Evolutionary conservation across 371 early-diverging fungal genomes (phyloP).

Genomic region (Actinomucor elegans): DNA sequence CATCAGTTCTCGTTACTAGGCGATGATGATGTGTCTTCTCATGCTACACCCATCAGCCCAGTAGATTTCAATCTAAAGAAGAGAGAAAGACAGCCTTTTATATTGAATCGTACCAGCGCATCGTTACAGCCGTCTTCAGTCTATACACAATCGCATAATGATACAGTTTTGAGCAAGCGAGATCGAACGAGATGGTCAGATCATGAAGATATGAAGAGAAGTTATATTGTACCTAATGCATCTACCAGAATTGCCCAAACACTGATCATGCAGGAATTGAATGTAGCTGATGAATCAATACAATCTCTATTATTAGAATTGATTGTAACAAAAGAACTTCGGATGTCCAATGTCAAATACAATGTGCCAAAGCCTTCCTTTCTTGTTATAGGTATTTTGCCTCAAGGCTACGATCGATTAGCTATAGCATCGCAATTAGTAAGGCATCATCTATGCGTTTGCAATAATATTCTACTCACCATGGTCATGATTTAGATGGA

Average conservation of each 20-base stretch:
- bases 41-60: conserved; percentile 41
- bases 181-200: conserved; percentile 19
- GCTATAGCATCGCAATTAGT: conserved; percentile 37
- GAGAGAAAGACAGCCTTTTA: conserved; percentile 10
- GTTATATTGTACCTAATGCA: conserved; percentile 1
- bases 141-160: not conserved
- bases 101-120: not conserved
- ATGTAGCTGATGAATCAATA: conserved; percentile 42
- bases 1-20: conserved; percentile 1
- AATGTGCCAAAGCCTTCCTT: conserved; percentile 56
- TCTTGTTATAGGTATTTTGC: conserved; percentile 33
- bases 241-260: conserved; percentile 42
- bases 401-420: conserved; percentile 25
- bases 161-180: too few species aligned
- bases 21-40: conserved; percentile 12
- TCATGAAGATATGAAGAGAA: conserved; percentile 18
- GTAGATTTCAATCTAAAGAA: conserved; percentile 40
- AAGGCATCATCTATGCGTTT: not conserved
- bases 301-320: conserved; percentile 54
- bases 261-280: conserved; percentile 43
- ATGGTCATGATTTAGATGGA: conserved; percentile 37
- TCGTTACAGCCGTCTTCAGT: not conserved
- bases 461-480: not conserved
- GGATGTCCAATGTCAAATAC: conserved; percentile 45
- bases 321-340: conserved; percentile 52